A percentile compares a stretch with the other conserved stretches of the same genome.
These are phyloP conservation scores for Sclerotinia nivalis DNA, from an alignment of 2,329 filamentous ascomycete species.

Conservation along the genomic window DNA sequence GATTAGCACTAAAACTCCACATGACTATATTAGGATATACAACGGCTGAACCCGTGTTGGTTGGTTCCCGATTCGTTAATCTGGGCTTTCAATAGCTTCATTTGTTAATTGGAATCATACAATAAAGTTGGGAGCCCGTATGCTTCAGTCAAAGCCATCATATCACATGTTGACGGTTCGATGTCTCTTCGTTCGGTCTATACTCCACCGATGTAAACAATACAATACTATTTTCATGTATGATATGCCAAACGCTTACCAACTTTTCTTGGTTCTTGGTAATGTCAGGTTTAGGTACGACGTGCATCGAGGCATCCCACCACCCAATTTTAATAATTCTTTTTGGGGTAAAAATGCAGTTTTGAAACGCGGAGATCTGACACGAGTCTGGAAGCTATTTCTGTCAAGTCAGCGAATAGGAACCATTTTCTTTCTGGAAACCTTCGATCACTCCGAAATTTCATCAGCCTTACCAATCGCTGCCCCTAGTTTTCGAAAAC, in stretches of 20 bases:
- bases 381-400: constrained; percentile 1
- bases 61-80: neutral
- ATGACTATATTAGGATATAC: neutral
- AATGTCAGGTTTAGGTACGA: constrained; percentile 10
- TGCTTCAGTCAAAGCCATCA: neutral
- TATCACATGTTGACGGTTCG: neutral
- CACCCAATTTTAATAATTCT: neutral
- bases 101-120: neutral
- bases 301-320: constrained; percentile 2
- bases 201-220: neutral
- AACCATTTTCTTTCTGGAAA: neutral
- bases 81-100: neutral
- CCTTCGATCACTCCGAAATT: neutral
- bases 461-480: constrained; percentile 28
- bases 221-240: neutral
- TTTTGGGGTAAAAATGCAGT: neutral
- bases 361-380: constrained; percentile 21
- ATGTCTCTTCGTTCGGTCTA: neutral
- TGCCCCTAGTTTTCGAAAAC: neutral
- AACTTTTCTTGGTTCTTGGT: neutral
- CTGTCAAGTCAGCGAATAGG: neutral
- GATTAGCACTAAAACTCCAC: neutral
- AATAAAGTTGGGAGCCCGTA: neutral
- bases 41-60: constrained; percentile 4
- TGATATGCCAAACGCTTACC: neutral